Percentiles rank a stretch among this genome's conserved stretches.
These are phyloP conservation scores for Phytophthora pluvialis DNA, from an alignment of 352 stramenopile species.

Conservation along the genomic window DNA sequence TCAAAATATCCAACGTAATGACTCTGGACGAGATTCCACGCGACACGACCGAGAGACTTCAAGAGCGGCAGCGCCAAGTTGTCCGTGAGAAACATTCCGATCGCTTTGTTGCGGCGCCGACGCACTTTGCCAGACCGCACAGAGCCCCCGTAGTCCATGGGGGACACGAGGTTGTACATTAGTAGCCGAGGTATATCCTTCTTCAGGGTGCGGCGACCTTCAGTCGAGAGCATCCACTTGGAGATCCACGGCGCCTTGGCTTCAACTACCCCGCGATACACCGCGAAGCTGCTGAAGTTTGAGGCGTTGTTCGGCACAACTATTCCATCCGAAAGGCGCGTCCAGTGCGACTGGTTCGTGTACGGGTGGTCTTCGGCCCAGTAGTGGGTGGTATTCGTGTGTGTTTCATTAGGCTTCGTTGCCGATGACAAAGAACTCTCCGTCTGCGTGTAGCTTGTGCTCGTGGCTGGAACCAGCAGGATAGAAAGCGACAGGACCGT, in stretches of 20 bases:
- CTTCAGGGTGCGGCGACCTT: slow-evolving; percentile 36
- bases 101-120: slow-evolving; percentile 41
- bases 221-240: slow-evolving; percentile 38
- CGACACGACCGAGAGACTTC: slow-evolving; percentile 38
- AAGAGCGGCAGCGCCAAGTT: slow-evolving; percentile 45
- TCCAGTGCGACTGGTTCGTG: slow-evolving; percentile 44
- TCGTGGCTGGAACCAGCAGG: background rate
- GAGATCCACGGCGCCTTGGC: slow-evolving; percentile 40
- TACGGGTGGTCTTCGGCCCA: slow-evolving; percentile 61
- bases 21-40: slow-evolving; percentile 40
- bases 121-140: slow-evolving; percentile 41
- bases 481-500: slow-evolving; percentile 5
- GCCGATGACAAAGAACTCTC: background rate
- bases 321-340: slow-evolving; percentile 49
- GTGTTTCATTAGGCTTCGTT: background rate
- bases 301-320: slow-evolving; percentile 38
- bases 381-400: slow-evolving; percentile 35
- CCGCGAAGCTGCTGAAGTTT: slow-evolving; percentile 18
- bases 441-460: slow-evolving; percentile 3
- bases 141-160: slow-evolving; percentile 47
- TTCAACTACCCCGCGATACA: slow-evolving; percentile 27
- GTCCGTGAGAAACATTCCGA: slow-evolving; percentile 46
- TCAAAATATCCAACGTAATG: slow-evolving; percentile 54
- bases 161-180: slow-evolving; percentile 63
- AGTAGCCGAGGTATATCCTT: slow-evolving; percentile 39